Base-by-base conservation (phyloP, 495 filamentous ascomycete genomes). In the Podospora pseudopauciseta region DNA sequence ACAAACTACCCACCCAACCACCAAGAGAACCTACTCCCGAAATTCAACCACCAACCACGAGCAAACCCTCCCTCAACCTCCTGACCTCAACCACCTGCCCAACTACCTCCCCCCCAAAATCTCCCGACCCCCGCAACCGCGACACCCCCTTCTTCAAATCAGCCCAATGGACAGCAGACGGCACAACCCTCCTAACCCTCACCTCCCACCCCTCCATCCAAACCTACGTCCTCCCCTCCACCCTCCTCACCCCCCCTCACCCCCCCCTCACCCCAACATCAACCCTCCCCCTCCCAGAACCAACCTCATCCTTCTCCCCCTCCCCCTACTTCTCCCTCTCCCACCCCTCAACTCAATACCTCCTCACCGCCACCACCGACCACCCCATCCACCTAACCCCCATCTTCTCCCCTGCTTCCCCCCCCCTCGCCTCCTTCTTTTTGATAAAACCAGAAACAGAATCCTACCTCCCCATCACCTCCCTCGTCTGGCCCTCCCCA, bases 371-470 rank as follows among this genome's bases (percentile, higher is more conserved):
- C 26, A 79, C 84, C 19, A 83, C 85, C 26, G 88, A 91, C 74
- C 89, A 92, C 67, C 91, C 92, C 19, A 91, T 97, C 76, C 87
- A 89, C 26, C 86, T 99, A 18, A 79, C 86, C 70, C 73, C 80
- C 65, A 70, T 69, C 56, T 78, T 80, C 64, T 11, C 34, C 34
- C 73, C 74, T 16, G 61, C 56, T 11, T 26, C 68, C 5, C 18
- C 78, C 75, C 68, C 74, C 83, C 60, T 88, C 62, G 76, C 86
- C 19, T 85, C 82, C 63, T 97, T 95, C 79, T 87, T 84, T 2
- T 83, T 96, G 58, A 85, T 93, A 62, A 85, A 89, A 69, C 83
- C 86, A 27, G 88, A 87, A 57, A 96, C 92, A 0, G 95, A 99
- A 77, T 85, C 83, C 49, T 93, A 92, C 81, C 88, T 90, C 60